A percentile compares a stretch with the other conserved stretches of the same genome.
phyloP scores from a whole-genome alignment of 192 early-diverging fungal genomes.

The Entomortierella beljakovae region DNA sequence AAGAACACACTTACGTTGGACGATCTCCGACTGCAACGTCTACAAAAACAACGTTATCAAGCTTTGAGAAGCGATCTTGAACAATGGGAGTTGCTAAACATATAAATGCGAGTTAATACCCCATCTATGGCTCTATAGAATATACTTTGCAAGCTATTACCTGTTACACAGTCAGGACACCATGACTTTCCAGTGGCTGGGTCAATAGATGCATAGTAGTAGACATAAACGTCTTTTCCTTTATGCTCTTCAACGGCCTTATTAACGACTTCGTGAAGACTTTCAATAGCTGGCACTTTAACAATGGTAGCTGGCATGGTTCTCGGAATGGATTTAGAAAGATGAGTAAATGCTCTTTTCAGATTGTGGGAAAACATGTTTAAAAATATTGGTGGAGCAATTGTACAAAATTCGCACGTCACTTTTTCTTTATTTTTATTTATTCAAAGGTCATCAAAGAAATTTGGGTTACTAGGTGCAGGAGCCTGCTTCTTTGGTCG shows the following conservation, averaged over 20 bases:
- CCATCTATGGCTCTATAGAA: too few relatives aligned
- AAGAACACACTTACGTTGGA: constrained; percentile 37
- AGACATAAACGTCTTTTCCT: constrained; percentile 41
- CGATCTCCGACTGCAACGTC: constrained; percentile 43
- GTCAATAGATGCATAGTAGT: constrained; percentile 37
- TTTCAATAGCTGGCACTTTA: constrained; percentile 22
- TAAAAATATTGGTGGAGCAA: not conserved
- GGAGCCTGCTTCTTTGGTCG: constrained; percentile 43
- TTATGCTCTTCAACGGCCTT: constrained; percentile 32
- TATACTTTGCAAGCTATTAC: constrained; percentile 8
- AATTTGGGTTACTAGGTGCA: constrained; percentile 21
- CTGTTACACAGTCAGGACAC: constrained; percentile 56
- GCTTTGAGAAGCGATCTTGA: constrained; percentile 26
- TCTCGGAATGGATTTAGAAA: not conserved
- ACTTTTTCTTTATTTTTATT: not conserved
- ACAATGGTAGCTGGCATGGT: constrained; percentile 46
- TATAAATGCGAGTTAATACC: not conserved
- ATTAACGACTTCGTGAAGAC: constrained; percentile 22
- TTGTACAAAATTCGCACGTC: not conserved
- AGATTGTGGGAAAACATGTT: not conserved
- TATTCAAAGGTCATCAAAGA: constrained; percentile 45
- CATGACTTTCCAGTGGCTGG: constrained; percentile 58
- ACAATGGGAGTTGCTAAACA: constrained; percentile 34
- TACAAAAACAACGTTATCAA: constrained; percentile 36
- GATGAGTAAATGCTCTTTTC: constrained; percentile 2